phyloP scores from a whole-genome alignment of 2,329 filamentous ascomycete genomes.

The Tolypocladium ovalisporum region DNA sequence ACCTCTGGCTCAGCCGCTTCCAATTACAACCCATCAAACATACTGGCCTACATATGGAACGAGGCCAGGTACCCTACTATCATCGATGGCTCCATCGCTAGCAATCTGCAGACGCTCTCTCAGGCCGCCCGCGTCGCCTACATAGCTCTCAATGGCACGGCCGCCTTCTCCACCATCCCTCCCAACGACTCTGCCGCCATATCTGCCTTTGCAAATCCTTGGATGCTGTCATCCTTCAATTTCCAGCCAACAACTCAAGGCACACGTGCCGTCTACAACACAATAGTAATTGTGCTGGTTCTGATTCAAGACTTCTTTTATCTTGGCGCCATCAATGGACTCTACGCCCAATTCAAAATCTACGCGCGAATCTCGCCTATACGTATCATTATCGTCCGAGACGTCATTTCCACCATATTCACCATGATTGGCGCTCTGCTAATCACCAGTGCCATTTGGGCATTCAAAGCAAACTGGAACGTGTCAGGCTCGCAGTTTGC shows the following conservation, averaged over 20 bases:
- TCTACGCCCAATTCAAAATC: constrained; percentile 11
- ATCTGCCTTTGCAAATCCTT: constrained; percentile 9
- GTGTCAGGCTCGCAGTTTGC: constrained; percentile 6
- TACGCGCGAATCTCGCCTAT: constrained; percentile 4
- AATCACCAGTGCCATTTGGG: constrained; percentile 6
- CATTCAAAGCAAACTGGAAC: constrained; percentile 7
- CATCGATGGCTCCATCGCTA: constrained; percentile 6
- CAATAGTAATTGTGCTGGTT: constrained; percentile 11
- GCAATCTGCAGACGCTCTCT: constrained; percentile 6
- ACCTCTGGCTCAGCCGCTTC: constrained; percentile 2
- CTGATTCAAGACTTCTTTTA: constrained; percentile 14
- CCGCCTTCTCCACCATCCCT: constrained; percentile 6
- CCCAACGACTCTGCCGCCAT: constrained; percentile 6
- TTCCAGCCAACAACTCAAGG: constrained; percentile 11
- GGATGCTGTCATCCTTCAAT: constrained; percentile 10
- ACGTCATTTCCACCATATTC: constrained; percentile 6
- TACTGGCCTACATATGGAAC: constrained; percentile 10
- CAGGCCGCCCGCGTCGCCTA: constrained; percentile 6
- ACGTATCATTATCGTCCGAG: constrained; percentile 8
- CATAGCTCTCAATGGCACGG: constrained; percentile 7
- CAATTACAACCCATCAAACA: constrained; percentile 6
- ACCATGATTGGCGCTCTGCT: constrained; percentile 9
- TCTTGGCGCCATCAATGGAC: constrained; percentile 10
- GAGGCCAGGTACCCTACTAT: constrained; percentile 8
- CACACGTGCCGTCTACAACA: constrained; percentile 13